phyloP scores from a whole-genome alignment of 805 yeast species.

The Barnettozyma salicaria region DNA sequence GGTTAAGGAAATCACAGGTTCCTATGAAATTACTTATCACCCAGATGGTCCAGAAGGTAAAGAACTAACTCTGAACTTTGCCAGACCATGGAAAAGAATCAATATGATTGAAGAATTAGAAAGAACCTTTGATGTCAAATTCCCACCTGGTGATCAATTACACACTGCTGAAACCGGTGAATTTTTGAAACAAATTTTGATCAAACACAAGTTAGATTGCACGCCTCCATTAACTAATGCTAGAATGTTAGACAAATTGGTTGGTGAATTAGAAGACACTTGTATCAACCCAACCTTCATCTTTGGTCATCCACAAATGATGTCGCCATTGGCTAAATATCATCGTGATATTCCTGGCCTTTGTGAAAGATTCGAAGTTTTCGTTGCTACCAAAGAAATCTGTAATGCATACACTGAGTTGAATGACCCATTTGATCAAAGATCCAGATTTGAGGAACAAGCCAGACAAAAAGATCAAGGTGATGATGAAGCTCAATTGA shows the following conservation, averaged over 20 bases:
- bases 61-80: slow-evolving; percentile 73
- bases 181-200: slow-evolving; percentile 76
- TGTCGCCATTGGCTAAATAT: slow-evolving; percentile 98
- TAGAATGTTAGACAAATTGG: slow-evolving; percentile 96
- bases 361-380: slow-evolving; percentile 97
- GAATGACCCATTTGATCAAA: slow-evolving; percentile 98
- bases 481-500: slow-evolving; percentile 96
- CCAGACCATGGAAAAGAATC: slow-evolving; percentile 98
- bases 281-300: slow-evolving; percentile 96
- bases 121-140: slow-evolving; percentile 74
- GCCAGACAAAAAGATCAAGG: slow-evolving; percentile 98
- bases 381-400: slow-evolving; percentile 97
- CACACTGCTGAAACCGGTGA: slow-evolving; percentile 92
- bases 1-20: slow-evolving; percentile 94
- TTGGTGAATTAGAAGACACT: slow-evolving; percentile 92
- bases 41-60: slow-evolving; percentile 90
- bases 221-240: slow-evolving; percentile 92
- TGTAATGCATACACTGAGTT: slow-evolving; percentile 98
- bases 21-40: slow-evolving; percentile 79
- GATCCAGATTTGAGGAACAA: slow-evolving; percentile 96
- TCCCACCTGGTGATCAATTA: slow-evolving; percentile 93
- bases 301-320: slow-evolving; percentile 99
- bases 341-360: slow-evolving; percentile 88
- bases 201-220: slow-evolving; percentile 80
- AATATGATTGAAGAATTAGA: slow-evolving; percentile 96